Percentiles rank a stretch among this genome's conserved stretches.
These are phyloP conservation scores for Hamamelis virginiana DNA, from an alignment of 164 flowering plant genomes.

Conservation along the genomic window DNA sequence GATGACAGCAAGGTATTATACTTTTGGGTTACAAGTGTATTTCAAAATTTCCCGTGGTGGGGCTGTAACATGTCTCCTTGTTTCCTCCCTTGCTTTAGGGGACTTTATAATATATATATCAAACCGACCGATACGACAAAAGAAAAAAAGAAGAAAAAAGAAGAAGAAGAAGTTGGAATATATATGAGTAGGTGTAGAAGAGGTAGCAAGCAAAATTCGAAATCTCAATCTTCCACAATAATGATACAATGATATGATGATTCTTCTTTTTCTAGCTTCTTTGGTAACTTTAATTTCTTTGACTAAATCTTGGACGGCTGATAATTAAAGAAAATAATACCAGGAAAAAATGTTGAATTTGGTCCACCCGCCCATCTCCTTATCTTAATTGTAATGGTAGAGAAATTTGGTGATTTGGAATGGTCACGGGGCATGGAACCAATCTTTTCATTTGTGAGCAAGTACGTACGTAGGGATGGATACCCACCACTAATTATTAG, in stretches of 20 bases:
- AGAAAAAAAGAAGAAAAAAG: too few species aligned
- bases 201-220: constrained; percentile 11
- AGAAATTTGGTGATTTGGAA: too few species aligned
- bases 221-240: background rate
- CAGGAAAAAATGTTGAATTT: too few species aligned
- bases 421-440: background rate
- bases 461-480: too few species aligned
- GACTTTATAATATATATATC: background rate
- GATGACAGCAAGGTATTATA: constrained; percentile 8
- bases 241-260: too few species aligned
- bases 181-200: constrained; percentile 11
- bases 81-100: constrained; percentile 2
- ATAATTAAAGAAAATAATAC: too few species aligned
- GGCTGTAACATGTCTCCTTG: constrained; percentile 1
- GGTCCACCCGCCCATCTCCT: too few species aligned
- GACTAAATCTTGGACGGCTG: too few species aligned
- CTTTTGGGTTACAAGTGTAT: constrained; percentile 11
- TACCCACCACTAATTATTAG: too few species aligned
- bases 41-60: constrained; percentile 10
- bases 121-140: constrained; percentile 1
- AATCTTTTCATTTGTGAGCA: background rate
- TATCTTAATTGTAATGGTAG: too few species aligned
- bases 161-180: background rate
- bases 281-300: constrained; percentile 14
- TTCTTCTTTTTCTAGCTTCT: background rate